Evolutionary conservation across 2,329 filamentous ascomycete species (phyloP), one percentile per base, ranked within the genome.

Genomic region (Ceratocystis lukuohia): DNA sequence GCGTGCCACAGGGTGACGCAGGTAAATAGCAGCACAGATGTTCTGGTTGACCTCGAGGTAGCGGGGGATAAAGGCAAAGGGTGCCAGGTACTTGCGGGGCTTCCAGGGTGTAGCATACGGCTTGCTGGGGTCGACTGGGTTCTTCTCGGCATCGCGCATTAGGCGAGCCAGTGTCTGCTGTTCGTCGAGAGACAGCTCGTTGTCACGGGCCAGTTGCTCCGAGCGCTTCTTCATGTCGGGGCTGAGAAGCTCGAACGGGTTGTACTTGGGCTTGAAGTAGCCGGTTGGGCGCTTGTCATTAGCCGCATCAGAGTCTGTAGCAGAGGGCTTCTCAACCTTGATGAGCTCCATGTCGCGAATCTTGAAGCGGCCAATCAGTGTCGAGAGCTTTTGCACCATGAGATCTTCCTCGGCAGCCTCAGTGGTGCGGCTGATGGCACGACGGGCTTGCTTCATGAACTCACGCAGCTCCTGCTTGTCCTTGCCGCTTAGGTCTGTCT

Each of bases 1-100:
- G 68, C 92, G 82, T 30, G 91, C 94, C 56, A 97, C 93, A 0
- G 94, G 94, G 78, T 99, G 93, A 67, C 94, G 84, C 69, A 99
- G 78, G 75, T 99, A 99, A 50, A 99, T 91, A 10, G 94, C 94
- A 0, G 92, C 88, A 77, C 94, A 99, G 72, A 97, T 88, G 73
- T 92, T 95, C 76, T 96, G 94, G 80, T 97, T 96, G 71, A 99
- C 94, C 78, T 99, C 95, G 68, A 99, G 84, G 76, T 97, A 99
- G 65, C 89, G 81, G 10, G 94, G 94, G 71, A 99, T 91, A 76
- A 96, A 96, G 28, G 92, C 91, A 76, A 99, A 99, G 0, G 92
- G 86, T 64, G 84, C 82, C 89, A 99, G 95, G 76, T 84, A 97
- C 64, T 88, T 82, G 66, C 91, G 83, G 12, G 94, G 94, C 70